Base-by-base conservation (phyloP, 2,329 filamentous ascomycete species). In the Colletotrichum sp. region DNA sequence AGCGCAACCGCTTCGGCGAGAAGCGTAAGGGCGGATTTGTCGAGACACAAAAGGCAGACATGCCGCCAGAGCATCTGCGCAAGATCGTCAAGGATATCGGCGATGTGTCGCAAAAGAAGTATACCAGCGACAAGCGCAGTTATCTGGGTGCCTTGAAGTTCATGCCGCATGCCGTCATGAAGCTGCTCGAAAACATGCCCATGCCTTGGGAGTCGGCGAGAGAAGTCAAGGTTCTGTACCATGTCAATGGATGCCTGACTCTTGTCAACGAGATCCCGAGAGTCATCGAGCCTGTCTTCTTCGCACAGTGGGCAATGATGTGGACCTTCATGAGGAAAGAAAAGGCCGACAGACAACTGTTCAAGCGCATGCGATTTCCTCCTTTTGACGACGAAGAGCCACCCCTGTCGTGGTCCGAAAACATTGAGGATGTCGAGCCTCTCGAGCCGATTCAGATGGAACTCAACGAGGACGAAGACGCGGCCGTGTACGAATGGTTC, bases 271-370 rank as follows among this genome's bases (percentile, higher is more conserved):
- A 99, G 87, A 95, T 94, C 8, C 97, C 97, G 16, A 92, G 97
- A 80, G 97, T 99, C 71, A 98, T 99, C 81, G 97, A 98, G 83
- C 97, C 97, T 0, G 95, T 99, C 6, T 99, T 98, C 85, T 96
- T 98, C 83, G 97, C 97, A 73, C 97, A 99, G 84, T 99, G 97
- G 97, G 97, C 97, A 15, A 98, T 96, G 70, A 99, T 99, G 97
- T 99, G 97, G 97, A 93, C 98, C 30, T 95, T 94, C 60, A 99
- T 99, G 97, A 93, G 97, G 80, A 94, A 97, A 80, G 97, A 99
- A 84, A 99, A 99, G 89, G 97, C 96, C 82, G 97, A 99, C 82
- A 90, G 97, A 85, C 89, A 96, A 82, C 92, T 98, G 80, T 99
- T 99, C 90, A 99, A 99, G 89, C 93, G 97, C 78, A 99, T 99